Percentiles rank a stretch among this genome's conserved stretches.
These are phyloP conservation scores for Stagonosporopsis vannaccii DNA, from an alignment of 2,329 filamentous ascomycete species.

Conservation along the genomic window DNA sequence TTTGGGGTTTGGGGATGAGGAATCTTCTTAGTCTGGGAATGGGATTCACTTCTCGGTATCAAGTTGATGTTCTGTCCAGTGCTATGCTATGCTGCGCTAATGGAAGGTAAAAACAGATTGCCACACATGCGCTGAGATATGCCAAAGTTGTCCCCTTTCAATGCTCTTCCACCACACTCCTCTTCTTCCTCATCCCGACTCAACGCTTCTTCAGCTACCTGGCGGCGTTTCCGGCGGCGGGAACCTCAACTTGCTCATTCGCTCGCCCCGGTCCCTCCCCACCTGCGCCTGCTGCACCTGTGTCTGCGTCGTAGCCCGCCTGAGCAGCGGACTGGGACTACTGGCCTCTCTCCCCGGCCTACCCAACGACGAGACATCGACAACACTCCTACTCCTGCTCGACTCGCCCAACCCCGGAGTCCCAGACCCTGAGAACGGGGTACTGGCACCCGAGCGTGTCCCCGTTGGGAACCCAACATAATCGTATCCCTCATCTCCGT, in stretches of 20 bases:
- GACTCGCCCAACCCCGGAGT: conserved; percentile 5
- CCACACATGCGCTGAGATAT: neutral
- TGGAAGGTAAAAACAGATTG: neutral
- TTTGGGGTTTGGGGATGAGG: neutral
- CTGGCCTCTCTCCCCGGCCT: conserved; percentile 2
- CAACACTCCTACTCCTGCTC: neutral
- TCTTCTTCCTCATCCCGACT: neutral
- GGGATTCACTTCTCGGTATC: neutral
- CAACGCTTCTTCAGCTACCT: no score
- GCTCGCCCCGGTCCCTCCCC: no score
- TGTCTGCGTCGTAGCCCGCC: conserved; percentile 44
- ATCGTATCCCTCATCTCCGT: conserved; percentile 24
- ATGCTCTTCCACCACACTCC: neutral
- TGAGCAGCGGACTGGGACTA: conserved; percentile 43
- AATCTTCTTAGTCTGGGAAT: neutral
- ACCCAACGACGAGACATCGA: conserved; percentile 22
- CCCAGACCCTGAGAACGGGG: conserved; percentile 26
- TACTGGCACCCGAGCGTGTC: conserved; percentile 12
- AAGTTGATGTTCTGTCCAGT: neutral
- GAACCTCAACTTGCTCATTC: conserved; percentile 33
- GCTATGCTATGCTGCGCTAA: conserved; percentile 10
- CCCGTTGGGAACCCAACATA: conserved; percentile 42
- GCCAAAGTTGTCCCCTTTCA: neutral
- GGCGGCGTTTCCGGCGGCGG: conserved; percentile 2
- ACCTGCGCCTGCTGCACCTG: conserved; percentile 2